Evolutionary conservation across 2,329 filamentous ascomycete species (phyloP).

Genomic region (Alternaria conjuncta): DNA sequence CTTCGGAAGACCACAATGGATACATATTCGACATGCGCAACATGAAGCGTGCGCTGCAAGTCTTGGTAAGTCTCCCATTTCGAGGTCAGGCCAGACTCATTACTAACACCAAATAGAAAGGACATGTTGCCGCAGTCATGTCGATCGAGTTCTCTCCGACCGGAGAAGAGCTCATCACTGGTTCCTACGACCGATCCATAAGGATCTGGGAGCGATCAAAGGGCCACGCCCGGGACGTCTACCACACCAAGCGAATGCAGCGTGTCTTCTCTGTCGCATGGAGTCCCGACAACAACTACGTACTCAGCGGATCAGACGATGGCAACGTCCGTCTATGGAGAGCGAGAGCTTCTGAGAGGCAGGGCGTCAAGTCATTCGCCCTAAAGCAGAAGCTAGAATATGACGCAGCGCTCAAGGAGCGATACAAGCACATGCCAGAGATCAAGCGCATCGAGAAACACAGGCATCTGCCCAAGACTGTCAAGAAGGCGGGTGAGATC

Average conservation of each 20-base stretch:
- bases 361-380: conserved; percentile 82
- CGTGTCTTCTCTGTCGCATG: conserved; percentile 84
- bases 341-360: conserved; percentile 80
- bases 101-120: conserved; percentile 58
- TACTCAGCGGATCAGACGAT: conserved; percentile 91
- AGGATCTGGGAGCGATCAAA: conserved; percentile 81
- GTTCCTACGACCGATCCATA: conserved; percentile 86
- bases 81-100: neutral
- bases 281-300: conserved; percentile 87
- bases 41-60: conserved; percentile 84
- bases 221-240: conserved; percentile 89
- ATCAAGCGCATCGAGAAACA: conserved; percentile 89
- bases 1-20: conserved; percentile 92
- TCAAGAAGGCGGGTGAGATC: conserved; percentile 96
- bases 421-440: conserved; percentile 96
- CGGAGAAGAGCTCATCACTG: conserved; percentile 89
- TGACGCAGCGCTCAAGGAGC: conserved; percentile 79
- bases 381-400: conserved; percentile 92
- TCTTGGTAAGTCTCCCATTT: conserved; percentile 56
- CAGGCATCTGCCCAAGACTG: conserved; percentile 86
- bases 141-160: conserved; percentile 95
- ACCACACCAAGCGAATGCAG: conserved; percentile 98
- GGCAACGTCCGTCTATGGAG: conserved; percentile 92
- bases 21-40: conserved; percentile 95
- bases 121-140: conserved; percentile 92